Evolutionary conservation across 1,284 basidiomycete genomes (phyloP).

Genomic region (Trametes hirsuta): DNA sequence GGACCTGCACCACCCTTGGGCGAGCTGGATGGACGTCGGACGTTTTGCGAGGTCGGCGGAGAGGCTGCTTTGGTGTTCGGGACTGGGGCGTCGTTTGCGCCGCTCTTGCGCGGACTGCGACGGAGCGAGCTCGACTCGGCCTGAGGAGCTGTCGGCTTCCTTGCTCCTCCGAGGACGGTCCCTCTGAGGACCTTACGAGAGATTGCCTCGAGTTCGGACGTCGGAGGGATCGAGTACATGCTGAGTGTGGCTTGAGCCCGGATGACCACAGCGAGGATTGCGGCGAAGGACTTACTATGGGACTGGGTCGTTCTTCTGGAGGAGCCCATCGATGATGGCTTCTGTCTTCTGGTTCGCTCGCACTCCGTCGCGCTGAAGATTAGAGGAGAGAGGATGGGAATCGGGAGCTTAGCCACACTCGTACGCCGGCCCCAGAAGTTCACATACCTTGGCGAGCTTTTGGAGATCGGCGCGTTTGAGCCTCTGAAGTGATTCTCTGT

Average conservation of each 20-base stretch:
- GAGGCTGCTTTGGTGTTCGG: no score
- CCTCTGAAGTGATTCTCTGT: background rate
- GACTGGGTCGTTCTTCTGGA: background rate
- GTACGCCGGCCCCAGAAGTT: background rate
- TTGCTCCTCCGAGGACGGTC: no score
- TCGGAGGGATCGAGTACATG: background rate
- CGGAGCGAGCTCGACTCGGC: no score
- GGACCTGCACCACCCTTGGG: no score
- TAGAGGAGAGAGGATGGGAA: background rate
- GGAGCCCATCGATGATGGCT: background rate
- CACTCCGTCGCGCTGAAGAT: background rate
- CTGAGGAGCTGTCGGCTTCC: no score
- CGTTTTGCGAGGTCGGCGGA: no score
- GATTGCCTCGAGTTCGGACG: conserved; percentile 5
- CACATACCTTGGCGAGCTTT: conserved; percentile 3
- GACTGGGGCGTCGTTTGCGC: no score
- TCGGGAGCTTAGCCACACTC: background rate
- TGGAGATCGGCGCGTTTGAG: background rate
- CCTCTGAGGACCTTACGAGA: background rate
- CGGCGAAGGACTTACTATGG: background rate
- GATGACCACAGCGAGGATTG: no score
- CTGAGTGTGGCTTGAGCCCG: background rate
- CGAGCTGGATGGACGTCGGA: no score
- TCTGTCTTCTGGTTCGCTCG: background rate
- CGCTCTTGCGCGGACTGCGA: no score